Evolutionary conservation across 768 basidiomycete genomes (phyloP).

Genomic region (Dentipellis sp.): DNA sequence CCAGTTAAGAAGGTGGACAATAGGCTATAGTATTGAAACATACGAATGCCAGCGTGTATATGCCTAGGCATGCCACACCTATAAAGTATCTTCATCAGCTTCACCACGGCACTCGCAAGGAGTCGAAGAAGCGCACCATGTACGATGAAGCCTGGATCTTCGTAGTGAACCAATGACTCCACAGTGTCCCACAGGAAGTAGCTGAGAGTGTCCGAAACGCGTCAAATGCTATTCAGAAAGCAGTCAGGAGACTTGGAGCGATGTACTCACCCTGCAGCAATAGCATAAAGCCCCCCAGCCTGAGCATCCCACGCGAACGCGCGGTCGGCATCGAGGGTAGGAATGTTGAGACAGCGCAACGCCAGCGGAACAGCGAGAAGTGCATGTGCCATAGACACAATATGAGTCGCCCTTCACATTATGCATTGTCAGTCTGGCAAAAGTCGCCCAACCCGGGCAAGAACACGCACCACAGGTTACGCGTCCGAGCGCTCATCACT

Average conservation of each 20-base stretch:
- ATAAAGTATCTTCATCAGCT: neutral
- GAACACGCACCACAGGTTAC: conserved; percentile 4
- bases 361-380: conserved; percentile 59
- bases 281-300: conserved; percentile 50
- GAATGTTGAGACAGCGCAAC: conserved; percentile 37
- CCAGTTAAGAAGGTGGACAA: neutral
- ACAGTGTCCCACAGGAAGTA: conserved; percentile 83
- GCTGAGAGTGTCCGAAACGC: conserved; percentile 22
- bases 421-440: conserved; percentile 3
- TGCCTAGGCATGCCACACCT: conserved; percentile 55
- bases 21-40: conserved; percentile 19
- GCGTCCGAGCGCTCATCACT: neutral
- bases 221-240: neutral
- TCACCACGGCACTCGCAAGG: neutral
- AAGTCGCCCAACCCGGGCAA: neutral
- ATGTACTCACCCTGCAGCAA: conserved; percentile 57
- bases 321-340: conserved; percentile 45
- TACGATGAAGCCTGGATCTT: conserved; percentile 64
- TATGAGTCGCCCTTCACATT: conserved; percentile 49
- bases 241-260: neutral
- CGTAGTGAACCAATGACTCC: conserved; percentile 59
- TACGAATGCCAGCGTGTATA: conserved; percentile 68
- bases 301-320: conserved; percentile 67
- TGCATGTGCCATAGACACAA: conserved; percentile 68
- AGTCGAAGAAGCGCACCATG: conserved; percentile 43